A percentile compares a stretch with the other conserved stretches of the same genome.
Evolutionary conservation across 106 monocot genomes (phyloP).

Genomic region (Amphibolis antarctica): DNA sequence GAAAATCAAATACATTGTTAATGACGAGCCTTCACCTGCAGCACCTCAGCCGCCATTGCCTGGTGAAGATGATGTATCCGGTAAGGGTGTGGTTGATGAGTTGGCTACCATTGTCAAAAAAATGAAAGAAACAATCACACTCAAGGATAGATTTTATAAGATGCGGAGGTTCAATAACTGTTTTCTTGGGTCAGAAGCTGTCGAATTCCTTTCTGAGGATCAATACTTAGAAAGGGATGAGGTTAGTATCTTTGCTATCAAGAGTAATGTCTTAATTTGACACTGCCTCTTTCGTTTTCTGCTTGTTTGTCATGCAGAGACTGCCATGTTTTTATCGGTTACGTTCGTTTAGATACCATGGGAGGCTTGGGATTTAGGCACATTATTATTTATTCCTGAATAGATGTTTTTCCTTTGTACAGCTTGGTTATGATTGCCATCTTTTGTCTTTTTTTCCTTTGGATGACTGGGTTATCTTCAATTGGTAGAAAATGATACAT

Average conservation of each 20-base stretch:
- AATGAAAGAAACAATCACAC: conserved; percentile 59
- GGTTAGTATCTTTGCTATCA: conserved; percentile 26
- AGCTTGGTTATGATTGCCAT: no score
- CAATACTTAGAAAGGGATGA: conserved; percentile 83
- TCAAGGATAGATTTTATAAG: conserved; percentile 74
- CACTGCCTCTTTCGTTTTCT: neutral
- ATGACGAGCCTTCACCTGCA: conserved; percentile 44
- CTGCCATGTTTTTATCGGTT: neutral
- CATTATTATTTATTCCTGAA: no score
- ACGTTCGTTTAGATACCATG: no score
- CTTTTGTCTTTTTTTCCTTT: no score
- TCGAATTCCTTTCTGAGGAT: conserved; percentile 79
- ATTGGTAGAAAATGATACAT: no score
- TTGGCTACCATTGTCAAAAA: conserved; percentile 61
- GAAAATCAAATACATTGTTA: conserved; percentile 37
- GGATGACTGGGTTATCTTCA: no score
- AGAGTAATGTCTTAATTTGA: neutral
- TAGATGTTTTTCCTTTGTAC: no score
- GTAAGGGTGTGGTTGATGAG: conserved; percentile 78
- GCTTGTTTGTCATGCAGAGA: neutral
- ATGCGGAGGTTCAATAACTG: conserved; percentile 82
- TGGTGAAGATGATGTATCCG: conserved; percentile 84
- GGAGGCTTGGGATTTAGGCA: no score
- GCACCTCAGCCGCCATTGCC: conserved; percentile 79
- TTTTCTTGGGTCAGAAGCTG: conserved; percentile 88